Conservation (phyloP, 805 yeast species). For the Lipomyces yamadae region DNA sequence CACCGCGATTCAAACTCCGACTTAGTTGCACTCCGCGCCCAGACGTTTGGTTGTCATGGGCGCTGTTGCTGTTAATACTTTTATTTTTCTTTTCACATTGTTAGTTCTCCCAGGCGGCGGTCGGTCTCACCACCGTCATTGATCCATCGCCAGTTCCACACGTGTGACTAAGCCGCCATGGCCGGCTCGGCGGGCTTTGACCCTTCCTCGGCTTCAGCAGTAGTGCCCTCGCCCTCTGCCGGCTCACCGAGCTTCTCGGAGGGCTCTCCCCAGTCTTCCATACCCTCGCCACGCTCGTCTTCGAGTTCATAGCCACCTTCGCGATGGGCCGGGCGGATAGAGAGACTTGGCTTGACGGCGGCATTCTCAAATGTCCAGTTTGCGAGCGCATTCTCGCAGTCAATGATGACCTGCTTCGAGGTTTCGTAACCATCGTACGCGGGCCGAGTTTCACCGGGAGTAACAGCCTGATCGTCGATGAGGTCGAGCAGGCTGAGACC, state of each 20-base stretch:
- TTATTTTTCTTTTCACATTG: not conserved
- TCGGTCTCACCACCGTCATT: too few relatives aligned
- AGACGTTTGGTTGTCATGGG: not conserved
- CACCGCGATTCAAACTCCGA: not conserved
- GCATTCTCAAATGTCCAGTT: slow-evolving; percentile 97
- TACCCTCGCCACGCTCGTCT: slow-evolving; percentile 17
- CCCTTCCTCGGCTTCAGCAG: not conserved
- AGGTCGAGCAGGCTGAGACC: slow-evolving; percentile 96
- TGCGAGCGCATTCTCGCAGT: slow-evolving; percentile 93
- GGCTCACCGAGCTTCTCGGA: not conserved
- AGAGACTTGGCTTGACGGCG: slow-evolving; percentile 86
- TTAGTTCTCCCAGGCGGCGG: too few relatives aligned
- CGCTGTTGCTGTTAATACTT: not conserved
- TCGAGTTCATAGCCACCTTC: slow-evolving; percentile 25
- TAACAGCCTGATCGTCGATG: slow-evolving; percentile 94
- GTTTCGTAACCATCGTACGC: slow-evolving; percentile 98
- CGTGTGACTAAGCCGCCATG: not conserved
- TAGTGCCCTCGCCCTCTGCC: not conserved
- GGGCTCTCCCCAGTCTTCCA: not conserved
- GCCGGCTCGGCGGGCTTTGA: not conserved
- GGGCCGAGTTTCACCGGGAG: slow-evolving; percentile 99
- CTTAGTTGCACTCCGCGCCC: not conserved
- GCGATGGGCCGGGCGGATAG: slow-evolving; percentile 18
- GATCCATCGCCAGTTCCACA: not conserved
- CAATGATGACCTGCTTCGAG: slow-evolving; percentile 95